These are phyloP conservation scores for Bisporella sp. DNA, from an alignment of 2,329 filamentous ascomycete genomes.

Conservation along the genomic window DNA sequence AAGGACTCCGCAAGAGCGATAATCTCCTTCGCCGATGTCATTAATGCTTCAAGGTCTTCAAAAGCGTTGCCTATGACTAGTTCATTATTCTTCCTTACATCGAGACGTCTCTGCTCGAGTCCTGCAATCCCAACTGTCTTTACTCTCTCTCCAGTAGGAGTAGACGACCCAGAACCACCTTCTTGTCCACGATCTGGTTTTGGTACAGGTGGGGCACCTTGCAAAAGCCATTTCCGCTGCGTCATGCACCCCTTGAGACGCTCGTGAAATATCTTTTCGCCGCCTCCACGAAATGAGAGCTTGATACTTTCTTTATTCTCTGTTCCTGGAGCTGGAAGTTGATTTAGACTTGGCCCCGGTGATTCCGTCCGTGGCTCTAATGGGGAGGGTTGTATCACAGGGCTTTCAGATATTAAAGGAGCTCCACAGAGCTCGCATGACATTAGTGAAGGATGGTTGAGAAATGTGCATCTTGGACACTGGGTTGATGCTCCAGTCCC, in stretches of 20 bases:
- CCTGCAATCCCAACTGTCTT: constrained; percentile 86
- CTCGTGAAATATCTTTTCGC: constrained; percentile 86
- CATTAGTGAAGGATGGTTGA: constrained; percentile 80
- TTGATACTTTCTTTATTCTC: constrained; percentile 74
- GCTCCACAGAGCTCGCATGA: constrained; percentile 90
- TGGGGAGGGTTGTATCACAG: constrained; percentile 25
- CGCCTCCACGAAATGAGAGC: constrained; percentile 82
- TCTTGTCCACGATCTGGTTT: constrained; percentile 41
- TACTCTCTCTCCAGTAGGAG: constrained; percentile 28
- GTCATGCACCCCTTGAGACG: constrained; percentile 80
- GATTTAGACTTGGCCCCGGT: constrained; percentile 61
- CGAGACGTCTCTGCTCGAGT: constrained; percentile 76
- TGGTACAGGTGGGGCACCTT: constrained; percentile 82
- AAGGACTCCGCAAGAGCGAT: constrained; percentile 88
- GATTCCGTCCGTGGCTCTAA: constrained; percentile 56
- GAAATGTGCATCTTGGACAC: constrained; percentile 88
- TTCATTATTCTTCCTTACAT: constrained; percentile 88
- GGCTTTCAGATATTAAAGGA: constrained; percentile 53
- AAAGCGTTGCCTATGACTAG: constrained; percentile 89
- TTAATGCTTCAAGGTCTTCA: constrained; percentile 90
- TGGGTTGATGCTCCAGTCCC: constrained; percentile 38
- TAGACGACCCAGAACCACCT: constrained; percentile 29
- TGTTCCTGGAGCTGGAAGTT: constrained; percentile 26
- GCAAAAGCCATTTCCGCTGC: constrained; percentile 91
- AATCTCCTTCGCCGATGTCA: constrained; percentile 96